Evolutionary conservation across 2,329 filamentous ascomycete genomes (phyloP).

Genomic region (Atkinsonella texensis): DNA sequence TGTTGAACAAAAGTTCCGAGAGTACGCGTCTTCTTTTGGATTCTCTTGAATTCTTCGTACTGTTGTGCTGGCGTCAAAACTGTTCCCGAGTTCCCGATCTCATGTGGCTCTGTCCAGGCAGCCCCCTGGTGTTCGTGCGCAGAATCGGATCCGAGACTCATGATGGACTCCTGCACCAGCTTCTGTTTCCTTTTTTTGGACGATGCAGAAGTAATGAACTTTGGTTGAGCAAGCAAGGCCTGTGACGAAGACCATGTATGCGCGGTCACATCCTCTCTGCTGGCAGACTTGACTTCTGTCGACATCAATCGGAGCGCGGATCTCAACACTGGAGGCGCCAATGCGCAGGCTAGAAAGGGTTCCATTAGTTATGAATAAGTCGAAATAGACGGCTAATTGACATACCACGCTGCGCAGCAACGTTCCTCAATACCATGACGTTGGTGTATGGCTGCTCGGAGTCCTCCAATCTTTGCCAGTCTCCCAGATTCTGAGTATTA

Average conservation of each 20-base stretch:
- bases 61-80: conserved; percentile 27
- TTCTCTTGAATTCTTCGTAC: conserved; percentile 24
- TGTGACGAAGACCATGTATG: conserved; percentile 14
- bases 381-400: conserved; percentile 7
- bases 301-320: conserved; percentile 21
- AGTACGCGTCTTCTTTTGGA: conserved; percentile 30
- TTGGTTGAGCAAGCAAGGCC: conserved; percentile 11
- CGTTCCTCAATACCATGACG: conserved; percentile 45
- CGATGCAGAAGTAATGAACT: conserved; percentile 9
- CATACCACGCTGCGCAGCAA: conserved; percentile 42
- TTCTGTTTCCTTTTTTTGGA: conserved; percentile 24
- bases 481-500: not conserved
- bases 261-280: conserved; percentile 2
- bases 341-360: conserved; percentile 25
- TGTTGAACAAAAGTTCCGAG: conserved; percentile 37
- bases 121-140: conserved; percentile 20
- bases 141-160: conserved; percentile 23
- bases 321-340: conserved; percentile 32
- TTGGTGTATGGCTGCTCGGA: conserved; percentile 4
- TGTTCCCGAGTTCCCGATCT: conserved; percentile 21
- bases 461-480: not conserved
- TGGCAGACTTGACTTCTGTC: conserved; percentile 15
- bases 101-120: conserved; percentile 21
- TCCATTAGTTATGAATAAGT: not conserved
- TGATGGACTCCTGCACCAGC: conserved; percentile 19